Percentiles rank a stretch among this genome's conserved stretches.
phyloP scores from a whole-genome alignment of 306 rosid genomes.

The Sphenostylis stenocarpa region DNA sequence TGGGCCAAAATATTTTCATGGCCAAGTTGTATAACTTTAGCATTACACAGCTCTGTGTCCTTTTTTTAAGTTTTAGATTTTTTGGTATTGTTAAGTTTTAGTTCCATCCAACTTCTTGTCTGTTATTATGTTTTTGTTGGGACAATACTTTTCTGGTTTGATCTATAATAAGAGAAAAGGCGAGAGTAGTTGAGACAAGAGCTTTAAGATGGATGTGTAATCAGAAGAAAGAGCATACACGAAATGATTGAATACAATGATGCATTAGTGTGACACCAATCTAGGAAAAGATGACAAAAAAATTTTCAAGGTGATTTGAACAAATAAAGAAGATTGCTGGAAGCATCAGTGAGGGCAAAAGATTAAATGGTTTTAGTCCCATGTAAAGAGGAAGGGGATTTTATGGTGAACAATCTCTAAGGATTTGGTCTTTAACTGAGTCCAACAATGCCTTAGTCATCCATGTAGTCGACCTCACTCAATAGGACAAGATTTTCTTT shows the following conservation, averaged over 20 bases:
- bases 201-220: background rate
- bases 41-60: background rate
- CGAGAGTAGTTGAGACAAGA: background rate
- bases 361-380: background rate
- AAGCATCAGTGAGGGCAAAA: background rate
- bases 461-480: background rate
- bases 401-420: background rate
- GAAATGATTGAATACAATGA: background rate
- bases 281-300: background rate
- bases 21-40: slow-evolving; percentile 8
- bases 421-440: background rate
- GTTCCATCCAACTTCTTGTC: background rate
- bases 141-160: background rate
- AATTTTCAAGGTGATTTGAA: background rate
- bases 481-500: background rate
- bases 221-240: background rate
- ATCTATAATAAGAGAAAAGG: background rate
- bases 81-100: slow-evolving; percentile 10
- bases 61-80: slow-evolving; percentile 8
- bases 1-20: slow-evolving; percentile 1
- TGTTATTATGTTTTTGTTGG: background rate
- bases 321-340: background rate
- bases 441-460: background rate
- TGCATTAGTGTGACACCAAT: background rate
- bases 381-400: background rate